Base-by-base conservation (phyloP, 768 basidiomycete species). In the Trametes cubensis region DNA sequence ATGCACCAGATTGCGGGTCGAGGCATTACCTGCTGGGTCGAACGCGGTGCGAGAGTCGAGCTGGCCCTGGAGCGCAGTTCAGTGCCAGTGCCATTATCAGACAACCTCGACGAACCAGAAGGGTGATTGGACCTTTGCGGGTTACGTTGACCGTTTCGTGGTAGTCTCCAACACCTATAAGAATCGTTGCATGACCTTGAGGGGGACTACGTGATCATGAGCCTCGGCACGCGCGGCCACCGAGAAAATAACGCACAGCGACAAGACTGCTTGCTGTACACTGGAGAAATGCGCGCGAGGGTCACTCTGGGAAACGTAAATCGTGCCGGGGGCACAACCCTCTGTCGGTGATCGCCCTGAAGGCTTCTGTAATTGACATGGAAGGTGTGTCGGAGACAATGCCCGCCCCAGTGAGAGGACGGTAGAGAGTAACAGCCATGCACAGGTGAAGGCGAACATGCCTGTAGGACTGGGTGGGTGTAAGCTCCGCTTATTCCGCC, bases 131-230 rank as follows among this genome's bases (percentile, higher is more conserved):
- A 1, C 75, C 83, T 53, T 69, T 70, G 44, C 85, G 76, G 0
- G 85, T 82, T 20, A 89, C 74, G 55, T 85, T 87, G 5, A 89
- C 67, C 0, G 78, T 80, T 72, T 88, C 87, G 51, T 81, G 79
- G 62, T 88, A 89, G 51, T 81, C 76, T 7, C 88, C 88, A 56
- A 75, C 73, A 0, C 77, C 86, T 41, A 89, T 77, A 26, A 88
- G 79, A 40, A 89, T 85, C 6, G 75, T 75, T 0, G 77, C 81
- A 4, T 62, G 28, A 4, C 77, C 79, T 8, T 72, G 67, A 26
- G 76, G 66, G 0, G 81, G 78, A 20, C 85, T 88, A 39, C 21
- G 6, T n/a, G 25, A 0, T 30, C 58, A 23, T 11, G 13, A 41
- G 42, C 10, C 1, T 20, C 23, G 21, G 13, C 38, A 18, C n/a